phyloP scores from a whole-genome alignment of 495 filamentous ascomycete genomes.

The Xylaria castorea region DNA sequence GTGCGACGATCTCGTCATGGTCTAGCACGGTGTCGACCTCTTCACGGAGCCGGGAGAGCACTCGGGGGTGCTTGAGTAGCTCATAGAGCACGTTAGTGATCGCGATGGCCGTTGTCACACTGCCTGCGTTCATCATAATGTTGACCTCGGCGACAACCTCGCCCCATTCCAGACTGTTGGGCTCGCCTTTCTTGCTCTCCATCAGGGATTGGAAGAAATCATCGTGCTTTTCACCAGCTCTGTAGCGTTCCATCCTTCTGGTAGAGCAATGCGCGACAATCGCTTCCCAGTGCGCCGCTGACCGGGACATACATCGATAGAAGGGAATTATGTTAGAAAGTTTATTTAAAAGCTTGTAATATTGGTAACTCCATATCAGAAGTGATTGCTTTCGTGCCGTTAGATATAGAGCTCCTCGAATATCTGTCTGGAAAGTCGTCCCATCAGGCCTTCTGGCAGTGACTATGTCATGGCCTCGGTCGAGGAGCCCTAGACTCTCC shows the following conservation, averaged over 20 bases:
- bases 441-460: conserved; percentile 51
- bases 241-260: conserved; percentile 50
- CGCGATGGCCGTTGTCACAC: conserved; percentile 59
- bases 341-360: conserved; percentile 31
- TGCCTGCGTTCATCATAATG: conserved; percentile 58
- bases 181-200: conserved; percentile 56
- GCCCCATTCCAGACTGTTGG: conserved; percentile 36
- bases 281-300: conserved; percentile 36
- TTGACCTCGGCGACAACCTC: conserved; percentile 47
- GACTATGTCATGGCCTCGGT: conserved; percentile 52
- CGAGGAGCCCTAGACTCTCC: conserved; percentile 60
- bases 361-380: conserved; percentile 53
- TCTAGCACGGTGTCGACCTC: conserved; percentile 64
- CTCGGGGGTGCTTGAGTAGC: conserved; percentile 51
- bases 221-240: conserved; percentile 60
- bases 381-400: conserved; percentile 51
- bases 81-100: conserved; percentile 58
- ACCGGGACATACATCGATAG: conserved; percentile 35
- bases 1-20: conserved; percentile 38
- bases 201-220: conserved; percentile 65
- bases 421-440: conserved; percentile 45
- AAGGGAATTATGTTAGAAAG: conserved; percentile 28
- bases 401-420: conserved; percentile 55
- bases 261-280: conserved; percentile 50
- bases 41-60: conserved; percentile 48